A percentile compares a stretch with the other conserved stretches of the same genome.
These are phyloP conservation scores for Aspergillus proliferans DNA, from an alignment of 2,329 filamentous ascomycete genomes.

Conservation along the genomic window DNA sequence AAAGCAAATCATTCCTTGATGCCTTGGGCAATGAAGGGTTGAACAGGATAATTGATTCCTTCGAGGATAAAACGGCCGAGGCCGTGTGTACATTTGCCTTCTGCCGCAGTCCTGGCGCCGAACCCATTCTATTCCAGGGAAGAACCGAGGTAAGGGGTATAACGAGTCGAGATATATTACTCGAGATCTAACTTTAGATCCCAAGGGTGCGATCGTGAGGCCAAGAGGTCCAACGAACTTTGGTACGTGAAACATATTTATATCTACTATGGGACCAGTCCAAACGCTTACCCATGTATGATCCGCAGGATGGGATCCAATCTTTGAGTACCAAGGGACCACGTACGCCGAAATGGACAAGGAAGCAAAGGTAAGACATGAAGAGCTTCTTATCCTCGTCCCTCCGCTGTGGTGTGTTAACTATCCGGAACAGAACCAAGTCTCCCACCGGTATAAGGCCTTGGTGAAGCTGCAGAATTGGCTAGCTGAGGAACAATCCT, in stretches of 20 bases:
- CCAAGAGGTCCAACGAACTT: slow-evolving; percentile 75
- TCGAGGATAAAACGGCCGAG: slow-evolving; percentile 83
- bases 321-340: slow-evolving; percentile 87
- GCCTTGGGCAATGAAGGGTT: slow-evolving; percentile 75
- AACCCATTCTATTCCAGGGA: slow-evolving; percentile 86
- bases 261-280: background rate
- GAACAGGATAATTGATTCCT: slow-evolving; percentile 83
- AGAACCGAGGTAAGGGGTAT: slow-evolving; percentile 61
- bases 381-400: background rate
- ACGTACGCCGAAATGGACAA: slow-evolving; percentile 97
- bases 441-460: slow-evolving; percentile 87
- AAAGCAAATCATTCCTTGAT: slow-evolving; percentile 88
- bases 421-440: slow-evolving; percentile 57
- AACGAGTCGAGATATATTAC: background rate
- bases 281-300: slow-evolving; percentile 3
- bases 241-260: slow-evolving; percentile 51
- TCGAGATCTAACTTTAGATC: background rate
- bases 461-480: slow-evolving; percentile 78
- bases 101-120: slow-evolving; percentile 73
- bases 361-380: slow-evolving; percentile 67
- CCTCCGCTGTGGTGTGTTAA: slow-evolving; percentile 6
- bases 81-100: slow-evolving; percentile 96
- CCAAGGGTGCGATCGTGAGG: slow-evolving; percentile 71
- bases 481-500: slow-evolving; percentile 50
- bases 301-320: slow-evolving; percentile 78